Conservation (phyloP, 2,329 filamentous ascomycete species). For the Penicillium nordicum region DNA sequence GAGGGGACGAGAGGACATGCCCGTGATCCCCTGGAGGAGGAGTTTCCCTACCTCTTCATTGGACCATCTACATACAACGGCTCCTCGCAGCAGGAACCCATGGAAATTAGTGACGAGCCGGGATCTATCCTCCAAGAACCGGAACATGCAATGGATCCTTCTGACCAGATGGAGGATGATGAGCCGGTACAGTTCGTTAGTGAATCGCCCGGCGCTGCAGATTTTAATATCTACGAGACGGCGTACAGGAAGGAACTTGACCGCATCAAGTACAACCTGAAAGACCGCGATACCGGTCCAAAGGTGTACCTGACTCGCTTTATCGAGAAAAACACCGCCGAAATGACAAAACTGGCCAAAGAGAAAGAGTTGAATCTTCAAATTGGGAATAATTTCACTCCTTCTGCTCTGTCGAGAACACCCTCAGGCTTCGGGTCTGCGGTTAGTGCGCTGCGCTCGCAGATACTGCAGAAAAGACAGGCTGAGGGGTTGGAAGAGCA, state of each 20-base stretch:
- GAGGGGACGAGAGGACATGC: constrained; percentile 58
- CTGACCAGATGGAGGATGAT: constrained; percentile 21
- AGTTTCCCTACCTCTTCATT: constrained; percentile 70
- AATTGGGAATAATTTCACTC: constrained; percentile 8
- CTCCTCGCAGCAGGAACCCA: constrained; percentile 15
- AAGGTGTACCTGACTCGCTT: constrained; percentile 58
- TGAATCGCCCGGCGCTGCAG: constrained; percentile 79
- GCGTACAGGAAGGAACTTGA: constrained; percentile 82
- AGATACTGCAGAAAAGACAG: constrained; percentile 19
- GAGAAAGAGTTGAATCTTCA: constrained; percentile 26
- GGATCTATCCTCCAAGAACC: constrained; percentile 21
- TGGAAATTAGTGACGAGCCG: constrained; percentile 13
- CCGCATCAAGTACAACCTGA: constrained; percentile 55
- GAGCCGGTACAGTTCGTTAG: constrained; percentile 56
- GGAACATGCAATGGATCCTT: constrained; percentile 21
- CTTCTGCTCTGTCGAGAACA: background rate
- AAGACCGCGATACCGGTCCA: constrained; percentile 43
- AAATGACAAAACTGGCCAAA: constrained; percentile 33
- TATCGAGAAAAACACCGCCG: constrained; percentile 43
- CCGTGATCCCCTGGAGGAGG: constrained; percentile 62
- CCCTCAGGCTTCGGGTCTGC: constrained; percentile 17
- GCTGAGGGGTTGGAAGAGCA: background rate
- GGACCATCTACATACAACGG: constrained; percentile 55
- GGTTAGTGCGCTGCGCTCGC: constrained; percentile 17
- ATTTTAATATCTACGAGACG: constrained; percentile 83